A percentile compares a stretch with the other conserved stretches of the same genome.
These are phyloP conservation scores for Actinomucor elegans DNA, from an alignment of 371 early-diverging fungal genomes.

Conservation along the genomic window DNA sequence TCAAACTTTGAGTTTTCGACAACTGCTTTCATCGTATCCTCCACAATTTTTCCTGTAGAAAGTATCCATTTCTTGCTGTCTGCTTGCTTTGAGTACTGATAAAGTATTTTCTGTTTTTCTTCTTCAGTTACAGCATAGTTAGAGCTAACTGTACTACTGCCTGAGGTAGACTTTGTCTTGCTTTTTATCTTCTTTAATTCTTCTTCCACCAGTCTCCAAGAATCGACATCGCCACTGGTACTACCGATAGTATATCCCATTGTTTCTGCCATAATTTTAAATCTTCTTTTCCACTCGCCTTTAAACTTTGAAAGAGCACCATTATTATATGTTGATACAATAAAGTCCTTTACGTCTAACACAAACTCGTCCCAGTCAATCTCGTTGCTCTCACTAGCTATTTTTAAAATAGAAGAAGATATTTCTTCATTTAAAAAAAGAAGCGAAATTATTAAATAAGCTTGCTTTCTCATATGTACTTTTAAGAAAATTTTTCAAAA, in stretches of 20 bases:
- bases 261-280: neutral
- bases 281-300: neutral
- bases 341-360: neutral
- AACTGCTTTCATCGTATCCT: neutral
- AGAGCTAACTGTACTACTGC: neutral
- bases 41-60: neutral
- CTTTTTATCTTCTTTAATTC: neutral
- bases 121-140: neutral
- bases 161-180: too few relatives aligned
- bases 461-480: too few relatives aligned
- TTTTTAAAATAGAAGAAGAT: neutral
- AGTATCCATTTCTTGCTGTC: neutral
- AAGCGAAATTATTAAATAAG: too few relatives aligned
- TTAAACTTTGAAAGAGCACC: neutral
- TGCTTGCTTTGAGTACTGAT: neutral
- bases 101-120: neutral
- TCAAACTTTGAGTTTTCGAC: conserved; percentile 1
- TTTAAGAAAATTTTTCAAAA: too few relatives aligned
- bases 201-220: neutral
- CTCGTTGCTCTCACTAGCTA: too few relatives aligned
- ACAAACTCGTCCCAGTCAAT: neutral
- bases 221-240: neutral
- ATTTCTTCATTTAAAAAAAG: too few relatives aligned
- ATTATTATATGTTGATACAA: neutral
- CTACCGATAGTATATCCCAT: neutral